phyloP scores from a whole-genome alignment of 1,139 yeast genomes.

The Yamadazyma jaroonii region DNA sequence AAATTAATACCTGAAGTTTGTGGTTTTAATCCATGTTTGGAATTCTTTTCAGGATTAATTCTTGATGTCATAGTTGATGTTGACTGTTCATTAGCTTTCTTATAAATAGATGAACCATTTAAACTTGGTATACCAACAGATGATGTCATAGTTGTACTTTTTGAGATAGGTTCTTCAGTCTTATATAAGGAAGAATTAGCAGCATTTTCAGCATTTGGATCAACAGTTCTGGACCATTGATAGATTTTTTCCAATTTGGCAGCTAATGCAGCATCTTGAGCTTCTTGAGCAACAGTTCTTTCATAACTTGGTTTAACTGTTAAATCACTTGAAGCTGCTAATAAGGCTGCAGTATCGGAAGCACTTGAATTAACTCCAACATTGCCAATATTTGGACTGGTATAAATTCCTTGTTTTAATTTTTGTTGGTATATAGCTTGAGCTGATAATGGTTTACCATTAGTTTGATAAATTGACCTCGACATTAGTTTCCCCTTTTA shows the following conservation, averaged over 20 bases:
- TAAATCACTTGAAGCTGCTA: constrained; percentile 66
- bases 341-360: constrained; percentile 72
- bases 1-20: constrained; percentile 27
- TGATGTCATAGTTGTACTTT: constrained; percentile 10
- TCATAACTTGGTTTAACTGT: constrained; percentile 62
- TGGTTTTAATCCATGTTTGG: constrained; percentile 45
- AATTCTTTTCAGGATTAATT: constrained; percentile 42
- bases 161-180: constrained; percentile 26
- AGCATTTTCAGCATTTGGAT: constrained; percentile 46
- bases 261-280: constrained; percentile 62
- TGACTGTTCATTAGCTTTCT: constrained; percentile 43
- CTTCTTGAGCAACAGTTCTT: constrained; percentile 61
- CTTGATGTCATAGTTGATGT: constrained; percentile 46
- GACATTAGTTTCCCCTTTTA: constrained; percentile 24
- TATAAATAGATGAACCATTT: constrained; percentile 35
- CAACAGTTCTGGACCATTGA: constrained; percentile 48
- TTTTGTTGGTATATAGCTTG: constrained; percentile 79
- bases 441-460: constrained; percentile 67
- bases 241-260: constrained; percentile 43
- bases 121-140: constrained; percentile 39
- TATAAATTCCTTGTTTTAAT: constrained; percentile 70
- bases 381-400: constrained; percentile 63
- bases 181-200: constrained; percentile 28
- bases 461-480: constrained; percentile 57
- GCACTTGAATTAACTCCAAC: constrained; percentile 73